Evolutionary conservation across 805 yeast genomes (phyloP).

Genomic region (Saccharomycopsis selenospora): DNA sequence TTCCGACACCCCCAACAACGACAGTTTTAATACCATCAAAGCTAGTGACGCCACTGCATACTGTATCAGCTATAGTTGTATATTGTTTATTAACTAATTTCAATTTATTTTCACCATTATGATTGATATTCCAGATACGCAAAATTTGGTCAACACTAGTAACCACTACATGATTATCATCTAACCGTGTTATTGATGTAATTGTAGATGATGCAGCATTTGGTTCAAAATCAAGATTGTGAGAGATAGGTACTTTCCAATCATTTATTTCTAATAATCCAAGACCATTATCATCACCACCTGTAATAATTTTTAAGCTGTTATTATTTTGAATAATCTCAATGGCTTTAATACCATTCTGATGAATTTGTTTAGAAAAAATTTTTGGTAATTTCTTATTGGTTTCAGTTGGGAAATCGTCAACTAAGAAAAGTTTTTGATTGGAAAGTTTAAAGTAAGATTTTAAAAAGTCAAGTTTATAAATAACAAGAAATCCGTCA

Average conservation of each 20-base stretch:
- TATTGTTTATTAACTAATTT: conserved; percentile 37
- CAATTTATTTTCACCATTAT: conserved; percentile 23
- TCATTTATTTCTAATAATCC: conserved; percentile 28
- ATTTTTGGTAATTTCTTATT: conserved; percentile 27
- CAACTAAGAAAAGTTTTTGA: neutral
- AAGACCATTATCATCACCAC: conserved; percentile 90
- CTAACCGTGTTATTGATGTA: conserved; percentile 47
- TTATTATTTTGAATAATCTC: conserved; percentile 10
- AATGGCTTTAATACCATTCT: conserved; percentile 68
- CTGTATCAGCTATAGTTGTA: conserved; percentile 89
- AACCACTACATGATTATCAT: conserved; percentile 34
- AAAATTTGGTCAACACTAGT: conserved; percentile 82
- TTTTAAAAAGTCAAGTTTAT: conserved; percentile 36
- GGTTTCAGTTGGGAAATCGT: neutral
- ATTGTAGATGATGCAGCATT: conserved; percentile 84
- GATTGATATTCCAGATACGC: conserved; percentile 50
- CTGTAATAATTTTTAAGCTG: conserved; percentile 46
- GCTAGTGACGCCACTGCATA: conserved; percentile 46
- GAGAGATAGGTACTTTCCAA: neutral
- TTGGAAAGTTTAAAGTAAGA: neutral
- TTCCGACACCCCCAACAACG: conserved; percentile 76
- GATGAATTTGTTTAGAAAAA: conserved; percentile 56
- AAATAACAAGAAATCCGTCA: conserved; percentile 69
- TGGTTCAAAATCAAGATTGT: conserved; percentile 29
- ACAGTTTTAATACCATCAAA: conserved; percentile 27